Evolutionary conservation across 441 rosid species (phyloP).

Genomic region (Brassica hybrid): DNA sequence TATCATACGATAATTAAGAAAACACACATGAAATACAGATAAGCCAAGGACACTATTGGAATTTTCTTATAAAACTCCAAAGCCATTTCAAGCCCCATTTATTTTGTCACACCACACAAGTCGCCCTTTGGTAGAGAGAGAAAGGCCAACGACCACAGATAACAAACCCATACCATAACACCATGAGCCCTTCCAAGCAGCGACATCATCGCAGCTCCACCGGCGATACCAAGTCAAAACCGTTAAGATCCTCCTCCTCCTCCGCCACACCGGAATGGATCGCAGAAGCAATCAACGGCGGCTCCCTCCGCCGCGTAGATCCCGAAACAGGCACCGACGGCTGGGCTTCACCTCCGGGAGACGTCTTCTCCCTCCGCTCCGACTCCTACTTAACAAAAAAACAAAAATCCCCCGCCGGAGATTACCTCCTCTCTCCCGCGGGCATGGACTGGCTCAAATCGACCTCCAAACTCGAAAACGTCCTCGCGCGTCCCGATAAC

Average conservation of each 20-base stretch:
- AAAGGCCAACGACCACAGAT: slow-evolving; percentile 28
- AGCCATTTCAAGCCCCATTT: slow-evolving; percentile 27
- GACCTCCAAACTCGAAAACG: slow-evolving; percentile 64
- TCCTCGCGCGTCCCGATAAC: slow-evolving; percentile 79
- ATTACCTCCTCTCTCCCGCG: slow-evolving; percentile 74
- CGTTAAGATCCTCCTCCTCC: slow-evolving; percentile 41
- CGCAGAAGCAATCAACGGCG: slow-evolving; percentile 64
- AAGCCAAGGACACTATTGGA: slow-evolving; percentile 9
- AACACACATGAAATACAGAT: slow-evolving; percentile 34
- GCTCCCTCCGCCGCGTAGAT: slow-evolving; percentile 79
- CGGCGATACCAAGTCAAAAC: slow-evolving; percentile 31
- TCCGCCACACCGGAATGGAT: slow-evolving; percentile 57
- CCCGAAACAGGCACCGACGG: slow-evolving; percentile 75
- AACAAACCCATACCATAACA: too few relatives aligned
- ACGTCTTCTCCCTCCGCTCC: slow-evolving; percentile 77
- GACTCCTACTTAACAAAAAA: slow-evolving; percentile 56
- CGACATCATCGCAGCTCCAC: slow-evolving; percentile 50
- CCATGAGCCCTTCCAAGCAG: slow-evolving; percentile 64
- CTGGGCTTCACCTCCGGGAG: slow-evolving; percentile 92
- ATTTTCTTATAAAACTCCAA: slow-evolving; percentile 28
- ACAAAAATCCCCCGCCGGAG: slow-evolving; percentile 74
- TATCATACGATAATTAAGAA: not conserved
- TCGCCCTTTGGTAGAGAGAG: slow-evolving; percentile 6
- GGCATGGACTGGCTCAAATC: slow-evolving; percentile 95
- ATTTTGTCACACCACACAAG: slow-evolving; percentile 30